Base-by-base conservation (phyloP, 2,329 filamentous ascomycete genomes). In the Lachnellula occidentalis region DNA sequence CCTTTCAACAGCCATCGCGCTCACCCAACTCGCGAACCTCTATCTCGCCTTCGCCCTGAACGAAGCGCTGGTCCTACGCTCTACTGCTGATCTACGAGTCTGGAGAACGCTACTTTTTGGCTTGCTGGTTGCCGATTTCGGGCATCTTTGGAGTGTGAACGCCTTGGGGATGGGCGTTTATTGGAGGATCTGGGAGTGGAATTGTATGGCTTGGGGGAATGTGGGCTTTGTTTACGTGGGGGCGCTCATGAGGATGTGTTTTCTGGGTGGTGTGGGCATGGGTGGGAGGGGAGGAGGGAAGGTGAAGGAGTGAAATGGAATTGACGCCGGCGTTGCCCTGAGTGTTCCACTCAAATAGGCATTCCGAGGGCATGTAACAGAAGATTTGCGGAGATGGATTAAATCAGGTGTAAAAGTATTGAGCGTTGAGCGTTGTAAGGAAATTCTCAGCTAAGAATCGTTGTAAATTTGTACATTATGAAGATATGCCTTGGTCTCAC, bases 1-100 rank as follows among this genome's bases (percentile, higher is more conserved):
- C 1, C 72, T 79, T 36, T 78, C 77, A 41, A 87, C 86, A 1
- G 79, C 81, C 9, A 81, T 91, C 55, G 82, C 83, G 41, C 75
- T 92, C 64, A 82, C 83, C 17, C 88, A 92, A 72, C 79, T 92
- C 34, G 86, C 86, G 43, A 92, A 90, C 70, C 75, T 92, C 58
- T 92, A 92, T 72, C 70, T 92, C 39, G 79, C 88, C 55, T 89
- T 92, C 70, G 82, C 86, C 53, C 71, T 92, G 65, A 90, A 87
- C 72, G 88, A 94, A 72, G 87, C 86, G 2, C 72, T 90, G 22
- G 84, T 92, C 12, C 77, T 92, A 60, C 83, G 89, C 42, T 77
- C 80, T 15, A 89, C 88, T 6, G 73, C 74, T 48, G 84, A 91
- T 71, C 66, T 85, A 34, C 75, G 76, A 22, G 87, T 92, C 54